Conservation (phyloP, 2,329 filamentous ascomycete species). For the Daldinia sp. region DNA sequence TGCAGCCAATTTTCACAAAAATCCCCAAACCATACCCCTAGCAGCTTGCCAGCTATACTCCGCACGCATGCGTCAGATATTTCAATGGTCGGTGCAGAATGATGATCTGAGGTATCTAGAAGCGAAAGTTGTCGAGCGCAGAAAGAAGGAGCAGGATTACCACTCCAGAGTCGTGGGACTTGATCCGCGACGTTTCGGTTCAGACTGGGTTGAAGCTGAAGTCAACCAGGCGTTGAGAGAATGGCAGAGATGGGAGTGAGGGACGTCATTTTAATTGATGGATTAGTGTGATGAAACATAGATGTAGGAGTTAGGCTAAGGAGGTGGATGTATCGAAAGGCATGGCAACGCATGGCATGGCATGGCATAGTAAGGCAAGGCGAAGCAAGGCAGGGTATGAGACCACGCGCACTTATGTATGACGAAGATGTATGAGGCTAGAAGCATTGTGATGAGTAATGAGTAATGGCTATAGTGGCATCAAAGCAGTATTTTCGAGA, state of each 20-base stretch:
- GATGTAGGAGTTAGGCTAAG: conserved; percentile 1
- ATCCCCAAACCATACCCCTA: conserved; percentile 62
- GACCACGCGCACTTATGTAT: conserved; percentile 21
- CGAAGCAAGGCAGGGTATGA: conserved; percentile 17
- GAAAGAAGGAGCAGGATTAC: conserved; percentile 67
- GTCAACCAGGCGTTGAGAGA: conserved; percentile 61
- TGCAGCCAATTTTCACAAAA: conserved; percentile 70
- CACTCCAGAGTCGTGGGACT: conserved; percentile 60
- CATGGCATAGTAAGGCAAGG: not conserved
- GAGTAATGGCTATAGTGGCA: conserved; percentile 20
- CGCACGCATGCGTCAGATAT: conserved; percentile 77
- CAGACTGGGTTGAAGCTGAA: conserved; percentile 53
- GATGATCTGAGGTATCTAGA: conserved; percentile 73
- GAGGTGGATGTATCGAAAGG: too few relatives aligned
- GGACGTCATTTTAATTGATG: conserved; percentile 38
- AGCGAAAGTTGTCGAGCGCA: conserved; percentile 64
- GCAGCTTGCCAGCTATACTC: conserved; percentile 83
- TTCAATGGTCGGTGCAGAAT: conserved; percentile 69
- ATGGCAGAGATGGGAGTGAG: conserved; percentile 66
- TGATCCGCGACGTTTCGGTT: conserved; percentile 48
- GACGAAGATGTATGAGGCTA: conserved; percentile 11
- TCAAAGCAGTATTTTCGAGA: too few relatives aligned
- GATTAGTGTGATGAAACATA: not conserved
- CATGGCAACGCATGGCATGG: too few relatives aligned
- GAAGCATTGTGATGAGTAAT: conserved; percentile 25